These are phyloP conservation scores for Talaromyces rugulosus DNA, from an alignment of 2,329 filamentous ascomycete genomes.

Conservation along the genomic window DNA sequence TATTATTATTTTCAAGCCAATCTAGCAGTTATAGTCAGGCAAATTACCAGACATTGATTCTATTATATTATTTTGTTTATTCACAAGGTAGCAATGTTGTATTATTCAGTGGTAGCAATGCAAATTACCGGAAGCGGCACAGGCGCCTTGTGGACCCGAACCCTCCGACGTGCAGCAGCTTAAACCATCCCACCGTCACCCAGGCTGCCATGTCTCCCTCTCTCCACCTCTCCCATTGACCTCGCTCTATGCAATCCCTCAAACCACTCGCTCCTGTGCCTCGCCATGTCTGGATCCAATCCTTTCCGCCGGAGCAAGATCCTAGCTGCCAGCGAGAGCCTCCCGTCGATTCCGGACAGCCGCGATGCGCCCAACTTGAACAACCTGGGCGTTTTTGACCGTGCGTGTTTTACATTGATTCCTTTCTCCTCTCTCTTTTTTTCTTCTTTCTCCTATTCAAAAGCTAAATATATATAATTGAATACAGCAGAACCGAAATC, in stretches of 20 bases:
- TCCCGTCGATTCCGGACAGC: conserved; percentile 18
- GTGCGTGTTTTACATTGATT: background rate
- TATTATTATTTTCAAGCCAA: background rate
- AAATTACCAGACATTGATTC: background rate
- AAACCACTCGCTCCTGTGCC: conserved; percentile 13
- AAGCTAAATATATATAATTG: background rate
- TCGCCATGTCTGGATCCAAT: conserved; percentile 47
- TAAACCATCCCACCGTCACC: background rate
- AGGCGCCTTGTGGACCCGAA: background rate
- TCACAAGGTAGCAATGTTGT: background rate
- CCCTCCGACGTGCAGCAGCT: background rate
- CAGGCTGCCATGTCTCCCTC: background rate
- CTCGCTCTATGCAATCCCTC: conserved; percentile 27
- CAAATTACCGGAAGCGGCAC: background rate
- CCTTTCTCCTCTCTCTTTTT: background rate
- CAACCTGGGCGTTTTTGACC: conserved; percentile 9
- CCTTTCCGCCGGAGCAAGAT: conserved; percentile 45
- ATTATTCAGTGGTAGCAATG: background rate
- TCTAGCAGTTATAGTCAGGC: background rate
- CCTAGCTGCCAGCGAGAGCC: conserved; percentile 24
- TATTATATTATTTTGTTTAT: background rate
- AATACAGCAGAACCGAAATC: conserved; percentile 7
- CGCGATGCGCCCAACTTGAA: conserved; percentile 10
- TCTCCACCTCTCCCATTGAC: background rate
- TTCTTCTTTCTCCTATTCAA: background rate